Conservation (phyloP, 108 stramenopile species). For the Cyclotella sp. region DNA sequence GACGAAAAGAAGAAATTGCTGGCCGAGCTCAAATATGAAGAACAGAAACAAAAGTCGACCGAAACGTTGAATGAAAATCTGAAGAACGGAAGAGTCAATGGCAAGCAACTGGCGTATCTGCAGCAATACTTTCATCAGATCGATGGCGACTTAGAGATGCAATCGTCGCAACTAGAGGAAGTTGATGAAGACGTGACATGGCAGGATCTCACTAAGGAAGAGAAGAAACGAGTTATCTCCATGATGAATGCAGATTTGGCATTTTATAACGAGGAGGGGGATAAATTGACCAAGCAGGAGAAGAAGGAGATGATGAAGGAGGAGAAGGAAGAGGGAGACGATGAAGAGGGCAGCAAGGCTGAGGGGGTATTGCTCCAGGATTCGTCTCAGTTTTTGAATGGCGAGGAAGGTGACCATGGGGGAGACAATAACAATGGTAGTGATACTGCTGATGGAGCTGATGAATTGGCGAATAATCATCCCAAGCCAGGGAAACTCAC, state of each 20-base stretch:
- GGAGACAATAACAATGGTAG: neutral
- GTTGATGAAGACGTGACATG: neutral
- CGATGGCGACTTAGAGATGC: neutral
- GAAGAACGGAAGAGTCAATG: neutral
- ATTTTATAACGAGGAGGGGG: slow-evolving; percentile 8
- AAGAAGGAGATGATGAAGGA: slow-evolving; percentile 11
- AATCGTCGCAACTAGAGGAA: neutral
- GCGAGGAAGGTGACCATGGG: neutral
- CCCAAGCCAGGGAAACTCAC: neutral
- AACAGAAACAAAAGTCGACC: neutral
- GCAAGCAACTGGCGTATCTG: slow-evolving; percentile 4
- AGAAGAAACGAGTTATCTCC: slow-evolving; percentile 5
- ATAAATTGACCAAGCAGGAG: slow-evolving; percentile 15
- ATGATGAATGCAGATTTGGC: slow-evolving; percentile 20
- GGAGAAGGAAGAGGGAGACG: slow-evolving; percentile 17
- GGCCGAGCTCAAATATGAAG: neutral
- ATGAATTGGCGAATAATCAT: neutral
- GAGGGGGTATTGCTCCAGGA: neutral
- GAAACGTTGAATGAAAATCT: neutral
- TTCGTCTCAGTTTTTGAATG: neutral
- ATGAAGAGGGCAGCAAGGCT: too few species aligned
- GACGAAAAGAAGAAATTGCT: slow-evolving; percentile 6
- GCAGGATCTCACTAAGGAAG: slow-evolving; percentile 10
- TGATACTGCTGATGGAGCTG: neutral
- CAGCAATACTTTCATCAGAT: slow-evolving; percentile 15